Evolutionary conservation across 352 stramenopile genomes (phyloP), one percentile per base, ranked within the genome.

Genomic region (Phytopythium aichiense): DNA sequence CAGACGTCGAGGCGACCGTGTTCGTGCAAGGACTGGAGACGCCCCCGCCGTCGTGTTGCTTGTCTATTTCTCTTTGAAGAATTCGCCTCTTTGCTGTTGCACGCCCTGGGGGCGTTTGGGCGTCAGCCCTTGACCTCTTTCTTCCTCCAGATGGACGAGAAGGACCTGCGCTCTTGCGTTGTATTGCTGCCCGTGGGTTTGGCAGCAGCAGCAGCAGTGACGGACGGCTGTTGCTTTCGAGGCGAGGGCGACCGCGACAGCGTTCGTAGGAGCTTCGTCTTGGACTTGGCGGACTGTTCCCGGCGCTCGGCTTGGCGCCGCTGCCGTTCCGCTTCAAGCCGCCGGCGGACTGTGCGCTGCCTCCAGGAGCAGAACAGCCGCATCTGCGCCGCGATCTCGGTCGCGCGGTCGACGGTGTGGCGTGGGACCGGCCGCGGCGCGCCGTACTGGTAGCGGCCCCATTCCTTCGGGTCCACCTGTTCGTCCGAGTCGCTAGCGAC

Each of bases 281-380:
- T 63, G 18, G 53, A 45, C 48, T 66, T 77, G 52, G 57, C 69
- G 71, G 11, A 2, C 13, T 59, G 33, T 16, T 59, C 54, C 16
- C 9, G 62, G 31, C 43, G 56, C 51, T 67, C 65, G 20, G 62
- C 52, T 5, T 65, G 51, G 4, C 68, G 66, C 13, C 63, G 66
- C 25, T 75, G 60, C 13, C 72, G 70, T 33, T 75, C 73, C 8
- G 75, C 61, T 48, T 71, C 64, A 3, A 74, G 35, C 30, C 82
- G 68, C 40, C 76, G 68, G 1, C 77, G 68, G 9, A 88, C 48
- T 4, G 74, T 73, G 40, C 71, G 67, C 37, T 63, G 71, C 8
- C 76, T 67, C 79, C 77, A 89, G 22, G 66, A 60, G 56, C 74
- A 88, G 59, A 79, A 89, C 23, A 91, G 60, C 49, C 69, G 84